Conservation (phyloP, 768 basidiomycete species). For the Lactarius quietus region DNA sequence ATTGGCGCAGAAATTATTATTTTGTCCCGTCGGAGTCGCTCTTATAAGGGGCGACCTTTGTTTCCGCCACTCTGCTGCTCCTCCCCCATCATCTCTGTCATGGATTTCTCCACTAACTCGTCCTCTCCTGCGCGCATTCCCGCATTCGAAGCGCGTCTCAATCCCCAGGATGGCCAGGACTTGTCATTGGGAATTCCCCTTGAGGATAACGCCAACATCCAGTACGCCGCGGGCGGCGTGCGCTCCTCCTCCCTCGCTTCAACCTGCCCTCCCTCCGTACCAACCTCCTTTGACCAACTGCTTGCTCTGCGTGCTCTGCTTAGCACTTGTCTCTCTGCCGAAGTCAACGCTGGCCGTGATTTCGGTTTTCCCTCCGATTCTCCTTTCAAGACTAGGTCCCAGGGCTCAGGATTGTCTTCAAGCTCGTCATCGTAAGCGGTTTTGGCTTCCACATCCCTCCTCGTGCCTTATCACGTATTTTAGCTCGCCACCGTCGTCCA, state of each 20-base stretch:
- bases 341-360: background rate
- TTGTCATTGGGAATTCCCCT: background rate
- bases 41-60: slow-evolving; percentile 2
- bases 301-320: slow-evolving; percentile 4
- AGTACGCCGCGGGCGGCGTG: slow-evolving; percentile 18
- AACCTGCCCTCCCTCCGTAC: background rate
- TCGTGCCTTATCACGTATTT: background rate
- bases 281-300: background rate
- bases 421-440: slow-evolving; percentile 5
- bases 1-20: slow-evolving; percentile 3
- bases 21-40: background rate
- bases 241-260: background rate
- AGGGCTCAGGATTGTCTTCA: background rate
- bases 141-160: background rate
- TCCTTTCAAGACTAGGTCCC: background rate
- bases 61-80: background rate
- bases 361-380: background rate
- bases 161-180: background rate
- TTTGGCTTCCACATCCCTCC: background rate
- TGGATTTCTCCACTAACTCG: background rate
- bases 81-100: background rate
- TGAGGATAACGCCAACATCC: background rate
- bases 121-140: slow-evolving; percentile 4
- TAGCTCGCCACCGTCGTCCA: slow-evolving; percentile 9
- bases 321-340: background rate